These are phyloP conservation scores for Phytophthora hybrid DNA, from an alignment of 352 stramenopile species.

Conservation along the genomic window DNA sequence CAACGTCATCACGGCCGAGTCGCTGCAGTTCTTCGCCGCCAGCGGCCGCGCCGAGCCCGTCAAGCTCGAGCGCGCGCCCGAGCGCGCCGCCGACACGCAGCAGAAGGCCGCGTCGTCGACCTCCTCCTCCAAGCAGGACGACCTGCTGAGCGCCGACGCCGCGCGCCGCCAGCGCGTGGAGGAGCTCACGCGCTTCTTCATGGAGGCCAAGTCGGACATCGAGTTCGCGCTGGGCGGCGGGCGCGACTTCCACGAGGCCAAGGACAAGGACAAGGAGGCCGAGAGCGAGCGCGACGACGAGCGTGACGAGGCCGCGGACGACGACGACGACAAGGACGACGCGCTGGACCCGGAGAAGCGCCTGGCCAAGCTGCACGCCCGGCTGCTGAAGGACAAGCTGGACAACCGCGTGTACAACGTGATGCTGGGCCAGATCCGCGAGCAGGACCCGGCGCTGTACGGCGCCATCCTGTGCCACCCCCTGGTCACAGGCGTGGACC, in stretches of 20 bases:
- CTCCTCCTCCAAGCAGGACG: constrained; percentile 54
- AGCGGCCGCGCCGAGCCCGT: constrained; percentile 69
- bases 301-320: constrained; percentile 60
- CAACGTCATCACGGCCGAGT: constrained; percentile 80
- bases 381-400: constrained; percentile 71
- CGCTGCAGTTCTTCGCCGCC: constrained; percentile 71
- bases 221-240: constrained; percentile 85
- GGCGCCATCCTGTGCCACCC: constrained; percentile 87
- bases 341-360: constrained; percentile 54
- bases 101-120: constrained; percentile 34
- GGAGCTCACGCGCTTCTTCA: constrained; percentile 90
- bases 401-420: constrained; percentile 81
- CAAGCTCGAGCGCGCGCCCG: constrained; percentile 75
- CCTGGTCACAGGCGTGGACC: constrained; percentile 79
- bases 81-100: constrained; percentile 36
- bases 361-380: constrained; percentile 56
- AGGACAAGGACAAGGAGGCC: constrained; percentile 74
- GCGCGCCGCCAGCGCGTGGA: constrained; percentile 84
- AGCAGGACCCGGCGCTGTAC: constrained; percentile 84
- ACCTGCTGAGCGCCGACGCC: constrained; percentile 78
- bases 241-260: constrained; percentile 71
- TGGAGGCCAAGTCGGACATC: constrained; percentile 92
- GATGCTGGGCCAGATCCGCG: constrained; percentile 81
- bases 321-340: constrained; percentile 57
- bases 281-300: constrained; percentile 78